A percentile compares a stretch with the other conserved stretches of the same genome.
phyloP scores from a whole-genome alignment of 345 rosid species.

The Pelargonium nanum region DNA sequence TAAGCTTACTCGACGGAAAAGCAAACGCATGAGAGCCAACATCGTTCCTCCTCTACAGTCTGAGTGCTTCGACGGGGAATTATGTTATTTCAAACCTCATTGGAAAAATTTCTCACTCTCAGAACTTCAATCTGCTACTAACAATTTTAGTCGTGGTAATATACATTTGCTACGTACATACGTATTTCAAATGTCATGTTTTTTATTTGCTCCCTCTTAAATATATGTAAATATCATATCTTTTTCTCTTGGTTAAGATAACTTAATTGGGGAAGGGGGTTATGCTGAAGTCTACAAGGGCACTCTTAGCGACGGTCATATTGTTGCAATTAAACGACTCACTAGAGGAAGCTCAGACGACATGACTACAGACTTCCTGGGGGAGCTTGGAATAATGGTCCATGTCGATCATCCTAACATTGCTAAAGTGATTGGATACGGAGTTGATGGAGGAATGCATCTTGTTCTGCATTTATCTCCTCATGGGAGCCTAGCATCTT shows the following conservation, averaged over 20 bases:
- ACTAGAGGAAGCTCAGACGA: constrained; percentile 69
- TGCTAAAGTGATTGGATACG: constrained; percentile 77
- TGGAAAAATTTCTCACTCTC: constrained; percentile 44
- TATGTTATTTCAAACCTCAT: constrained; percentile 53
- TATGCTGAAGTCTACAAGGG: constrained; percentile 86
- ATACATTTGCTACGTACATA: neutral
- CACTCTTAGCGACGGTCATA: constrained; percentile 42
- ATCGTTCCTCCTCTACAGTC: neutral
- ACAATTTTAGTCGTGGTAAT: constrained; percentile 55
- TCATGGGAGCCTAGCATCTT: constrained; percentile 5
- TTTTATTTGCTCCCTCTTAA: neutral
- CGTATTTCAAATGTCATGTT: neutral
- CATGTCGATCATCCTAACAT: constrained; percentile 82
- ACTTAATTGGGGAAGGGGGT: constrained; percentile 84
- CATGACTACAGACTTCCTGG: constrained; percentile 47
- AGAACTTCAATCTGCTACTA: constrained; percentile 57
- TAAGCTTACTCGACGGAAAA: neutral
- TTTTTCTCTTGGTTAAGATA: constrained; percentile 39
- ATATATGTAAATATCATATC: neutral
- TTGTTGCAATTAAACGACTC: constrained; percentile 65
- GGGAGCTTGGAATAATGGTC: constrained; percentile 80
- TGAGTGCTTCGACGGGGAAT: constrained; percentile 14
- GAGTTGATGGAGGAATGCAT: constrained; percentile 76
- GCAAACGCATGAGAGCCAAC: neutral
- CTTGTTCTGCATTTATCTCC: constrained; percentile 69